Evolutionary conservation across 2,329 filamentous ascomycete genomes (phyloP).

Genomic region (Neofusicoccum cordaticola): DNA sequence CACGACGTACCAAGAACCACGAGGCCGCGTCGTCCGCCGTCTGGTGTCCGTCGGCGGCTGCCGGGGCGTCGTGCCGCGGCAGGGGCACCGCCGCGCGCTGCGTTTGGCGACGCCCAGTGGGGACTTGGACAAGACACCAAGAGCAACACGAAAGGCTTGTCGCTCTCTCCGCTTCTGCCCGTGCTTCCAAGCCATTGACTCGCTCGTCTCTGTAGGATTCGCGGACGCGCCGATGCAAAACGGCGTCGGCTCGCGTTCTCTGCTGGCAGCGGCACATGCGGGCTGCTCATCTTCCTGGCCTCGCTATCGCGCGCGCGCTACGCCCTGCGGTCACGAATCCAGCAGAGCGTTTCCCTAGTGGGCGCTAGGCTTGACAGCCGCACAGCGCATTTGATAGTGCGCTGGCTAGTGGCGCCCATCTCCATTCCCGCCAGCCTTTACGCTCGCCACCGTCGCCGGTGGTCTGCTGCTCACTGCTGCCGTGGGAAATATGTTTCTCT

Average conservation of each 20-base stretch:
- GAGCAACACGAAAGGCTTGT: neutral
- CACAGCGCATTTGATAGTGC: neutral
- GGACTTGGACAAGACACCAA: neutral
- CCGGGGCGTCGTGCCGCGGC: neutral
- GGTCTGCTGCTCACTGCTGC: neutral
- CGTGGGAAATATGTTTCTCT: neutral
- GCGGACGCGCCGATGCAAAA: no score
- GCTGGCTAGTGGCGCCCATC: neutral
- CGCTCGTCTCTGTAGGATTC: neutral
- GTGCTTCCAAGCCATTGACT: neutral
- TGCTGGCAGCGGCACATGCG: no score
- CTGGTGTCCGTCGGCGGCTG: neutral
- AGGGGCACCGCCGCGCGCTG: neutral
- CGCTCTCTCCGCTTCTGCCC: neutral
- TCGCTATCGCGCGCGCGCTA: neutral
- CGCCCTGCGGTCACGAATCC: neutral
- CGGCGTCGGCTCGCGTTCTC: no score
- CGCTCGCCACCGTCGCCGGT: neutral
- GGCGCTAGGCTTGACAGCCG: slow-evolving; percentile 1
- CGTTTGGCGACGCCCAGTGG: neutral
- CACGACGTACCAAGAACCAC: no score
- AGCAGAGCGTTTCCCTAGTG: neutral
- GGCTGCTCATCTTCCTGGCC: no score
- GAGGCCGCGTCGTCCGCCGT: neutral
- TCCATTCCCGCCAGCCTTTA: neutral